phyloP scores from a whole-genome alignment of 257 asterid genomes.

The Fraxinus quadrangulata region DNA sequence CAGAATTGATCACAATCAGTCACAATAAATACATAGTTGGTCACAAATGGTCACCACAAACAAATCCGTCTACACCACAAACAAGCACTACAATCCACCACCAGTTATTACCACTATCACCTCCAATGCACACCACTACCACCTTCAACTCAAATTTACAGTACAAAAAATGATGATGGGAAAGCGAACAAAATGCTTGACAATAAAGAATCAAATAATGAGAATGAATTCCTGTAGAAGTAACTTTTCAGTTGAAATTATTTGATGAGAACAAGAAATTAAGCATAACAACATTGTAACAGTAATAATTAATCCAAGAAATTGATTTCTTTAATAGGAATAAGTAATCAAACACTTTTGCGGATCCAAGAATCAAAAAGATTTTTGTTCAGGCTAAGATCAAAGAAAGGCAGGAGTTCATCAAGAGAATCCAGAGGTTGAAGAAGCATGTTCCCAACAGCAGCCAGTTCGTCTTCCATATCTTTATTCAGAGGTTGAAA shows the following conservation, averaged over 20 bases:
- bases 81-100: too few relatives aligned
- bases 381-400: conserved; percentile 45
- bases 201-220: too few relatives aligned
- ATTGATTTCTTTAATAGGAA: background rate
- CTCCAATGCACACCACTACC: too few relatives aligned
- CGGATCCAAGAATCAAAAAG: background rate
- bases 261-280: background rate
- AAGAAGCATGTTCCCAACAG: conserved; percentile 70
- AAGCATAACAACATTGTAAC: background rate
- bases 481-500: background rate
- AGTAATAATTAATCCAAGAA: background rate
- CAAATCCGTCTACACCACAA: too few relatives aligned
- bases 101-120: too few relatives aligned
- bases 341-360: background rate
- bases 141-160: too few relatives aligned
- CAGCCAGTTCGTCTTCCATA: conserved; percentile 58
- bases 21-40: too few relatives aligned
- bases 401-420: conserved; percentile 69
- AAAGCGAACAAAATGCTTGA: too few relatives aligned
- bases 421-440: conserved; percentile 58
- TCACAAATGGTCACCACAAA: too few relatives aligned
- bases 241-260: background rate
- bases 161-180: background rate
- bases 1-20: too few relatives aligned
- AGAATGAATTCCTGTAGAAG: background rate